Percentiles rank a stretch among this genome's conserved stretches.
phyloP scores from a whole-genome alignment of 2,329 filamentous ascomycete genomes.

The Trichoderma aggressivum region DNA sequence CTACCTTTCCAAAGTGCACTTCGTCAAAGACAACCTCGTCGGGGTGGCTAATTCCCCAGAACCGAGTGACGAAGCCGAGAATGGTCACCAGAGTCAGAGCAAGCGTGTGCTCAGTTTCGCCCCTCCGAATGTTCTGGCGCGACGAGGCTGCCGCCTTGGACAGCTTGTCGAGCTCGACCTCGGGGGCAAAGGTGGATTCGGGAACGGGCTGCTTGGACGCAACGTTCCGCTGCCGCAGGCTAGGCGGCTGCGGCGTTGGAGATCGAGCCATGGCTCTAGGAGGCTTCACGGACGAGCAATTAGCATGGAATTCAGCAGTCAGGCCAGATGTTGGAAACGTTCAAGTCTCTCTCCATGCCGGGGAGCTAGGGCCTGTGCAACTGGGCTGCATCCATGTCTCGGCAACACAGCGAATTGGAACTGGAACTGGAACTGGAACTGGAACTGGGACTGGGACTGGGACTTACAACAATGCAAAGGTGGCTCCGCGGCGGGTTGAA shows the following conservation, averaged over 20 bases:
- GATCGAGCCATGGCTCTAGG: slow-evolving; percentile 44
- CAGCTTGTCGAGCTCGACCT: slow-evolving; percentile 51
- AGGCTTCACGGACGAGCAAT: slow-evolving; percentile 10
- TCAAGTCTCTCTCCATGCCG: neutral
- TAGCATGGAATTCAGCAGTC: neutral
- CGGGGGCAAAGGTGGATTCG: slow-evolving; percentile 35
- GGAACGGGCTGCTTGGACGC: slow-evolving; percentile 47
- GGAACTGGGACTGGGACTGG: slow-evolving; percentile 21
- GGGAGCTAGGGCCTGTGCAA: neutral
- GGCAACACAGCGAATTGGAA: neutral
- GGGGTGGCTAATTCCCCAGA: slow-evolving; percentile 94
- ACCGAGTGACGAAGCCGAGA: slow-evolving; percentile 85
- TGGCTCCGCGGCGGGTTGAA: neutral
- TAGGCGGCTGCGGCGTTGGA: slow-evolving; percentile 46
- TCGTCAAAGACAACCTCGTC: slow-evolving; percentile 98
- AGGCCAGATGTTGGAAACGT: neutral
- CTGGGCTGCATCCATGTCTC: neutral
- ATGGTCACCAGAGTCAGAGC: slow-evolving; percentile 73
- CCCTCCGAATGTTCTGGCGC: slow-evolving; percentile 37
- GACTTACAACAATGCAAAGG: slow-evolving; percentile 21
- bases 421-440: slow-evolving; percentile 21
- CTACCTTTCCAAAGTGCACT: slow-evolving; percentile 98
- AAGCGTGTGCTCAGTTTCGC: slow-evolving; percentile 83
- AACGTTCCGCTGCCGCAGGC: slow-evolving; percentile 58
- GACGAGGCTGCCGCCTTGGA: slow-evolving; percentile 34